These are phyloP conservation scores for Capronia americana DNA, from an alignment of 2,329 filamentous ascomycete genomes.

Conservation along the genomic window DNA sequence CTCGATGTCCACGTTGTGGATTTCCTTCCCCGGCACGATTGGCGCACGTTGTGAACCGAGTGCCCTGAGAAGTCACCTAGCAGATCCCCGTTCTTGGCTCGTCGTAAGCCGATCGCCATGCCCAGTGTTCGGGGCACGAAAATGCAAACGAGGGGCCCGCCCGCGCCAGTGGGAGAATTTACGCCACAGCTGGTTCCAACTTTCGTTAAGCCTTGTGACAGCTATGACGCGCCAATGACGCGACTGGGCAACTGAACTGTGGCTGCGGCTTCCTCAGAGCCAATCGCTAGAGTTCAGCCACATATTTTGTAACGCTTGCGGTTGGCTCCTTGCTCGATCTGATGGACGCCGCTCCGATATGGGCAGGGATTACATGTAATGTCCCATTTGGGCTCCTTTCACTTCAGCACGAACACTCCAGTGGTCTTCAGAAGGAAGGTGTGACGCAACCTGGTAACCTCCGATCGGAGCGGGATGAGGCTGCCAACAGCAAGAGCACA, in stretches of 20 bases:
- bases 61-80: neutral
- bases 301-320: slow-evolving; percentile 1
- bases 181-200: slow-evolving; percentile 22
- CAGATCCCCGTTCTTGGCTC: neutral
- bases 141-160: slow-evolving; percentile 1
- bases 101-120: slow-evolving; percentile 1
- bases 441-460: slow-evolving; percentile 7
- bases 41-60: neutral
- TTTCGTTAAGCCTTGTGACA: slow-evolving; percentile 2
- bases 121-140: neutral
- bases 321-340: neutral
- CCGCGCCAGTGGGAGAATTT: slow-evolving; percentile 21
- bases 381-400: neutral
- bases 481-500: neutral
- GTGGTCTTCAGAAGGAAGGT: neutral
- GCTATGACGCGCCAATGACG: slow-evolving; percentile 32
- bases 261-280: slow-evolving; percentile 13
- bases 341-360: neutral
- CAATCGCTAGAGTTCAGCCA: slow-evolving; percentile 29
- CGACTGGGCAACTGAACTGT: slow-evolving; percentile 14
- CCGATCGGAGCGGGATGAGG: neutral
- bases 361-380: neutral
- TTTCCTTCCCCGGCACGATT: neutral
- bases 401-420: neutral
- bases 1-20: neutral